These are phyloP conservation scores for Nicotiana obtusifolia DNA, from an alignment of 257 asterid genomes.

Conservation along the genomic window DNA sequence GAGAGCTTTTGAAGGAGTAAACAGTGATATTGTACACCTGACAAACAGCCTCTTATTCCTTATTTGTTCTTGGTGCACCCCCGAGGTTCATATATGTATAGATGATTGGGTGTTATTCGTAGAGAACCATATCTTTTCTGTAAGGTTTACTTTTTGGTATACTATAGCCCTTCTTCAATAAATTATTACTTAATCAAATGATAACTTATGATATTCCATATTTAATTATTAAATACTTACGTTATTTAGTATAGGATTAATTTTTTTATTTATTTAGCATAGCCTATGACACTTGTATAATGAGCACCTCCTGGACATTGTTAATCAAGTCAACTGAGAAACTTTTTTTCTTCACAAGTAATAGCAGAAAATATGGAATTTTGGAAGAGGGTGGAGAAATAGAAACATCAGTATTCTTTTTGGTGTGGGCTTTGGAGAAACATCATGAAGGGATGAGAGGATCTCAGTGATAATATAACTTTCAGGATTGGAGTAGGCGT, in stretches of 20 bases:
- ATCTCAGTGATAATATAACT: neutral
- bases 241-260: neutral
- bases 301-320: neutral
- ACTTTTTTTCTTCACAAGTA: neutral
- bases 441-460: neutral
- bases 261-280: neutral
- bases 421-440: neutral
- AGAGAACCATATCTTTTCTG: no score
- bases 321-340: neutral
- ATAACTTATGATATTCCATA: neutral
- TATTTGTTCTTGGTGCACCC: neutral
- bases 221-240: neutral
- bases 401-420: neutral
- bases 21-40: no score
- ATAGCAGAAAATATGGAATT: neutral
- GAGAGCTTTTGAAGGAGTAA: no score
- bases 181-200: neutral
- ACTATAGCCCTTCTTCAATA: no score
- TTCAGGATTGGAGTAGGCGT: neutral
- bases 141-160: no score
- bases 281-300: neutral
- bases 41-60: no score
- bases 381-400: neutral
- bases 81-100: no score
- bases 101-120: no score